phyloP scores from a whole-genome alignment of 768 basidiomycete species.

The Panellus pusillus region DNA sequence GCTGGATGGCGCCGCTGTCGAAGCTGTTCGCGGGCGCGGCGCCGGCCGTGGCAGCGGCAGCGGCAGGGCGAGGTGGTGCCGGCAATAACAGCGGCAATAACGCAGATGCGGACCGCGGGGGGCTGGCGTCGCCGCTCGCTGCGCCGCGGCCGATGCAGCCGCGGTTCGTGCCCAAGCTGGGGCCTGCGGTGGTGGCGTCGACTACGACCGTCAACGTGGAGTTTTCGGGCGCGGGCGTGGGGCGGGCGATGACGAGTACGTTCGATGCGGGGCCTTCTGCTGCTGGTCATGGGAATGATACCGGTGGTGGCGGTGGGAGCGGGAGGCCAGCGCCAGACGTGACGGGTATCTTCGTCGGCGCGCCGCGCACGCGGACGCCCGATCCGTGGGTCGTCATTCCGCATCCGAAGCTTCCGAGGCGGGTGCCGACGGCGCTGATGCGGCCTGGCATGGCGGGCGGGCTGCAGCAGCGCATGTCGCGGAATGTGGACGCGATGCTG shows the following conservation, averaged over 20 bases:
- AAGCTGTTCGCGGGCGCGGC: slow-evolving; percentile 61
- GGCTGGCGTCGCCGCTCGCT: slow-evolving; percentile 23
- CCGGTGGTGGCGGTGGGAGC: slow-evolving; percentile 41
- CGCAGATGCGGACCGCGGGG: slow-evolving; percentile 20
- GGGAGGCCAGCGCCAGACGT: slow-evolving; percentile 38
- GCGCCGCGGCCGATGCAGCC: slow-evolving; percentile 33
- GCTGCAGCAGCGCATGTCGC: slow-evolving; percentile 44
- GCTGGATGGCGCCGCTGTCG: slow-evolving; percentile 87
- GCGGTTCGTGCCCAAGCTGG: slow-evolving; percentile 73
- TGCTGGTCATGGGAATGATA: not conserved
- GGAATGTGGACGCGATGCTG: slow-evolving; percentile 77
- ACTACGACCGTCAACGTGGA: slow-evolving; percentile 95
- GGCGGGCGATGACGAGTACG: slow-evolving; percentile 53
- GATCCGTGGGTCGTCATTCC: slow-evolving; percentile 80
- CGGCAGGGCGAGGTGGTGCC: too few species aligned
- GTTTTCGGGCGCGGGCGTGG: slow-evolving; percentile 74
- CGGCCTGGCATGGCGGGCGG: slow-evolving; percentile 13
- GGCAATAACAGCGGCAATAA: too few species aligned
- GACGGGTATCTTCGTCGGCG: slow-evolving; percentile 93
- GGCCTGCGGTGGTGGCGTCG: slow-evolving; percentile 83
- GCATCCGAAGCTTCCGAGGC: slow-evolving; percentile 29
- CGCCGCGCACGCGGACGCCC: slow-evolving; percentile 48
- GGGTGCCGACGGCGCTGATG: slow-evolving; percentile 15
- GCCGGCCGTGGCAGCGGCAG: too few species aligned
- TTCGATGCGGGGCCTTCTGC: slow-evolving; percentile 22